Conservation (phyloP, 257 asterid species). For the Salvia splendens region DNA sequence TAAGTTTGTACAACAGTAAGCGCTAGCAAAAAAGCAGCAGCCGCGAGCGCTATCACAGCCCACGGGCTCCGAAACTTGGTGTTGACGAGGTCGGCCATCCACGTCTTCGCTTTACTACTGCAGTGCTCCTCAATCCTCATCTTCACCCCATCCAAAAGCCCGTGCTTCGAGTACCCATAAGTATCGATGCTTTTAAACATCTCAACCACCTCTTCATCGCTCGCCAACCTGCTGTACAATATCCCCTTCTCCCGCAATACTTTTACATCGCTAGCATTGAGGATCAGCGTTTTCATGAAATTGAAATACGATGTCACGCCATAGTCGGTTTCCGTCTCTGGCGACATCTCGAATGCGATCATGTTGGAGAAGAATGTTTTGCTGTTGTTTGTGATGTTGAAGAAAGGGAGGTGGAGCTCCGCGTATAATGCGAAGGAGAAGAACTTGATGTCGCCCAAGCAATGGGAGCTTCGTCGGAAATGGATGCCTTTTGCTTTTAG, state of each 20-base stretch:
- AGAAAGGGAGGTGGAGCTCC: constrained; percentile 20
- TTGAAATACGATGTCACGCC: constrained; percentile 28
- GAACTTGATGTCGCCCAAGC: constrained; percentile 26
- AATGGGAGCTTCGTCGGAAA: constrained; percentile 24
- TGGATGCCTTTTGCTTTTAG: constrained; percentile 7
- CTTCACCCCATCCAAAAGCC: not conserved
- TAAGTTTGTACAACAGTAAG: too few relatives aligned
- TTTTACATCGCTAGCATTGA: too few relatives aligned
- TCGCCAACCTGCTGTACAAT: too few relatives aligned
- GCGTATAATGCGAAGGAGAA: not conserved
- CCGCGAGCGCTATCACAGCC: constrained; percentile 22
- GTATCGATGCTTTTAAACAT: too few relatives aligned
- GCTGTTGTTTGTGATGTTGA: not conserved
- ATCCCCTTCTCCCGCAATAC: too few relatives aligned
- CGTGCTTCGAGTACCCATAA: not conserved
- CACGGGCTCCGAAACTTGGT: constrained; percentile 9
- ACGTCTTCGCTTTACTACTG: constrained; percentile 12
- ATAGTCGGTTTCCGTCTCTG: not conserved
- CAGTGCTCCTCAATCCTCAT: constrained; percentile 10
- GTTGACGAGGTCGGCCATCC: constrained; percentile 20
- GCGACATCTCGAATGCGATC: constrained; percentile 43
- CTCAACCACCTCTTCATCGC: too few relatives aligned
- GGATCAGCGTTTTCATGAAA: constrained; percentile 41
- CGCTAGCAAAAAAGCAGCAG: not conserved
- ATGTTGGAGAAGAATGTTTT: constrained; percentile 26